Conservation (phyloP, 1,139 yeast genomes). For the Hyphopichia buzzinii region DNA sequence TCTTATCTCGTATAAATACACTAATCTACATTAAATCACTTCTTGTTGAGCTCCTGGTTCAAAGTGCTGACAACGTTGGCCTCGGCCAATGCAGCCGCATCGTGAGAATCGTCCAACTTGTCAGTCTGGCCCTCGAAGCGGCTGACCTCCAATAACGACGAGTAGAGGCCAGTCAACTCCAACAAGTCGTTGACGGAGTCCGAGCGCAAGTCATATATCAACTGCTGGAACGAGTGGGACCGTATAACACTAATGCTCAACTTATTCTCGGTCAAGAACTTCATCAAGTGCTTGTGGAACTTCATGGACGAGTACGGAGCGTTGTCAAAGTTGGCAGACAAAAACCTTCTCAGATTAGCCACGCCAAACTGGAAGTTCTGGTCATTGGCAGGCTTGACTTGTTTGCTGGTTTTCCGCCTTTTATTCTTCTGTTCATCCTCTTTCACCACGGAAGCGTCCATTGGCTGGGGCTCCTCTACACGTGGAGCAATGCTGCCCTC, state of each 20-base stretch:
- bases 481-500: neutral
- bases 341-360: conserved; percentile 16
- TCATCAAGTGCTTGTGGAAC: conserved; percentile 52
- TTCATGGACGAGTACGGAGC: conserved; percentile 44
- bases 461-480: conserved; percentile 4
- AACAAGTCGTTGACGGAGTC: conserved; percentile 46
- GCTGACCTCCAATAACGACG: conserved; percentile 47
- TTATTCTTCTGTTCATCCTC: conserved; percentile 3
- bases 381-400: conserved; percentile 4
- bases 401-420: conserved; percentile 3
- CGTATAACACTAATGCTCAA: conserved; percentile 47
- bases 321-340: conserved; percentile 39
- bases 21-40: conserved; percentile 1
- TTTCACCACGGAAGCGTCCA: neutral
- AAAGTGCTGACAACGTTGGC: conserved; percentile 5
- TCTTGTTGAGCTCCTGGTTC: conserved; percentile 4
- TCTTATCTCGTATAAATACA: neutral
- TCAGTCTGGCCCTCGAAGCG: conserved; percentile 19
- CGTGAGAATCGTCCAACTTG: neutral
- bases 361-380: conserved; percentile 3
- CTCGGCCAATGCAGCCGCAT: neutral
- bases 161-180: conserved; percentile 46
- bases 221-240: conserved; percentile 52
- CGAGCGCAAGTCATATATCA: conserved; percentile 49
- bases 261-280: conserved; percentile 51